Base-by-base conservation (phyloP, 306 rosid genomes). In the Castanea sativa region DNA sequence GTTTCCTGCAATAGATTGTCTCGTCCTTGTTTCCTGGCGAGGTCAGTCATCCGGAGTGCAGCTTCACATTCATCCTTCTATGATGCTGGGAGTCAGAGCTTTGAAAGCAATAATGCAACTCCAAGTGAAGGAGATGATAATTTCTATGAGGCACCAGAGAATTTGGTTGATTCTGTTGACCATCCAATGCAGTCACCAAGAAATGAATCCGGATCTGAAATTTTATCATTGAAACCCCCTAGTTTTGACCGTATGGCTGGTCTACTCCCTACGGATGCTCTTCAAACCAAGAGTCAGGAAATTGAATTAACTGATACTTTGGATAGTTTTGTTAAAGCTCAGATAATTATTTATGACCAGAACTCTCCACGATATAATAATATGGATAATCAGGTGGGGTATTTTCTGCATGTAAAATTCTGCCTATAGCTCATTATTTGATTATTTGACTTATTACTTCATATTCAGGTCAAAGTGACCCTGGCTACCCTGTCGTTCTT, bases 321-420 rank as follows among this genome's bases (percentile, higher is more conserved):
- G 87, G 92, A 95, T 82, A 91, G 90, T 86, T 95, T 95, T 84
- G 93, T 95, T 76, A 95, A 89, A 84, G 99, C 98, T 81, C 99
- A 95, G 79, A 78, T 95, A 77, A 83, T 90, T 72, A 83, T 90
- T 65, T 89, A 74, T 79, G 92, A 95, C 68, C 91, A 82, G 83
- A 91, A 83, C 80, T 95, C 99, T 87, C 89, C 94, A 81, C 86
- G 75, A 78, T 93, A 95, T 78, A 83, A 83, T 78, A 81, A 84
- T 76, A 79, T 76, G 67, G 99, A 95, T 88, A 92, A 84, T 76
- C 90, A 89, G 99, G 99, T 95, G 61, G 73, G 73, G 84, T 76
- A 59, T 71, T 76, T 70, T 32, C 81, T 77, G 75, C 76, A 38
- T 73, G 71, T 81, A 18, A 80, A 69, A 68, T 56, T 68, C 74